These are phyloP conservation scores for Cladophialophora carrionii DNA, from an alignment of 2,329 filamentous ascomycete species.

Conservation along the genomic window DNA sequence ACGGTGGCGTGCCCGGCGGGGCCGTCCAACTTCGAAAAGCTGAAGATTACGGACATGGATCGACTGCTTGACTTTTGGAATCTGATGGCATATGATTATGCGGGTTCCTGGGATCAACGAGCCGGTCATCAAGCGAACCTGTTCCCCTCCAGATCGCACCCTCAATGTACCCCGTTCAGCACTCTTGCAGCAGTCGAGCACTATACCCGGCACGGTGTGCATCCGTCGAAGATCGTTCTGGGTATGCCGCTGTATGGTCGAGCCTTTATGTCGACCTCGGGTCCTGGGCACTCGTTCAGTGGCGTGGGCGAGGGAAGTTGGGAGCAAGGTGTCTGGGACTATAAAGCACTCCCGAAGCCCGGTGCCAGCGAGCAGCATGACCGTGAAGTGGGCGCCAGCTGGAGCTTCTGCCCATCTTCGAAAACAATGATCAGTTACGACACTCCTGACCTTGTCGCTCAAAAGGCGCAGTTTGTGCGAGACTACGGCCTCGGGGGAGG, in stretches of 20 bases:
- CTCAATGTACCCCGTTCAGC: conserved; percentile 75
- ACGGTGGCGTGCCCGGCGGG: conserved; percentile 50
- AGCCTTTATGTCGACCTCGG: conserved; percentile 77
- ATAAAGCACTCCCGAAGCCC: conserved; percentile 75
- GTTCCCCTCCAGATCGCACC: conserved; percentile 60
- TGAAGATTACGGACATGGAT: conserved; percentile 69
- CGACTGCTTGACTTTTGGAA: conserved; percentile 73
- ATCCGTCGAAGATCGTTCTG: conserved; percentile 74
- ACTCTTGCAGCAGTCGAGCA: conserved; percentile 70
- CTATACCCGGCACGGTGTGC: conserved; percentile 68
- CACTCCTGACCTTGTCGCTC: conserved; percentile 66
- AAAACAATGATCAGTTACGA: conserved; percentile 79
- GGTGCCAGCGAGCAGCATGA: conserved; percentile 70
- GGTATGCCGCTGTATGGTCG: conserved; percentile 94
- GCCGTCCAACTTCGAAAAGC: conserved; percentile 63
- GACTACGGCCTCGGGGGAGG: conserved; percentile 72
- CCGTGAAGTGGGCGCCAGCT: conserved; percentile 67
- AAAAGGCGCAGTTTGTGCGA: conserved; percentile 74
- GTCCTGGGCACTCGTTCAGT: conserved; percentile 68
- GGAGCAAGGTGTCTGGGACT: conserved; percentile 86
- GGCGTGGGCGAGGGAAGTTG: conserved; percentile 79
- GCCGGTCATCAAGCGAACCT: conserved; percentile 84
- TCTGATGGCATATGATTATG: conserved; percentile 87
- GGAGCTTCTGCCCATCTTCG: conserved; percentile 69
- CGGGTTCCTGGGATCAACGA: conserved; percentile 75